Conservation (phyloP, 257 asterid genomes). For the Ophiorrhiza pumila region DNA sequence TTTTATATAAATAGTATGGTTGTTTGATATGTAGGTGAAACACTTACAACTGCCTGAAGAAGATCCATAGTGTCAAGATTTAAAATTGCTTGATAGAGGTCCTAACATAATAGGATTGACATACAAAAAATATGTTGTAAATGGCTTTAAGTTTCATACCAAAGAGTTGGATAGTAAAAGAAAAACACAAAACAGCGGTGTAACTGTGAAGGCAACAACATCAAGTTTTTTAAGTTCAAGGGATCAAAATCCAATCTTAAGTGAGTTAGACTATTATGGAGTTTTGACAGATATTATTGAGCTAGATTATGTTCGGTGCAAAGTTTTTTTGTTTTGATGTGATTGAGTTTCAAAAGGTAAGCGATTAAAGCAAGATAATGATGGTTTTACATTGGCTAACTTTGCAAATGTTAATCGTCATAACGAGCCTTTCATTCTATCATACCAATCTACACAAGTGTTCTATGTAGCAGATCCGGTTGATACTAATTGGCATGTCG, state of each 20-base stretch:
- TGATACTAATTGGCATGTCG: not conserved
- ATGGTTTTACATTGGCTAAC: not conserved
- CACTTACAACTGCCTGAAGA: not conserved
- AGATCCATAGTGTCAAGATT: not conserved
- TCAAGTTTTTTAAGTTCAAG: not conserved
- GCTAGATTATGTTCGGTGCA: not conserved
- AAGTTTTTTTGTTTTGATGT: not conserved
- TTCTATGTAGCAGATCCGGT: not conserved
- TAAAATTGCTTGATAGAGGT: not conserved
- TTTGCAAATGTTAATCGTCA: not conserved
- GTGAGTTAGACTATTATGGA: not conserved
- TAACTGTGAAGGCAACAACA: not conserved
- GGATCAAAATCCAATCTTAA: not conserved
- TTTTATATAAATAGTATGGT: not conserved
- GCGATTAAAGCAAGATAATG: not conserved
- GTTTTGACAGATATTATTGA: not conserved
- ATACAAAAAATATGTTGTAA: not conserved
- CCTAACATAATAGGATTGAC: not conserved
- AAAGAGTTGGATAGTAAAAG: not conserved
- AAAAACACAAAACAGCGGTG: conserved; percentile 2
- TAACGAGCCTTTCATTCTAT: conserved; percentile 8
- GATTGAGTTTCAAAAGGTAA: conserved; percentile 2
- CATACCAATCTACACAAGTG: not conserved
- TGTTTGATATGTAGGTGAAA: not conserved
- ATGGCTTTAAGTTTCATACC: not conserved